Evolutionary conservation across 202 grass and related monocot genomes (phyloP).

Genomic region (Carex sylvatica): DNA sequence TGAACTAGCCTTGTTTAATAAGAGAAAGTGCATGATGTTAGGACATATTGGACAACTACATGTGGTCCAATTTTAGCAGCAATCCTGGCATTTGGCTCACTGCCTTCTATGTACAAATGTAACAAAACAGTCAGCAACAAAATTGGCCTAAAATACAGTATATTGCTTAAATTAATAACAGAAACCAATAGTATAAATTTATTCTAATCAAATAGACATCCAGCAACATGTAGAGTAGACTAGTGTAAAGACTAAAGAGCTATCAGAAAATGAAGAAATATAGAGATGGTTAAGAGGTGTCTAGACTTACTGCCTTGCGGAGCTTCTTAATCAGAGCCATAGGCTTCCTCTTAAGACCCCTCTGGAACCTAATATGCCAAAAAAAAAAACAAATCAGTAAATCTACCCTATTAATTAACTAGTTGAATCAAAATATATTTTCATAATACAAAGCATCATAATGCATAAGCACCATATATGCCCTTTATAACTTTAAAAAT

Average conservation of each 20-base stretch:
- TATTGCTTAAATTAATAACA: not conserved
- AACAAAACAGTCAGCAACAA: not conserved
- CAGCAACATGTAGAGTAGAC: not conserved
- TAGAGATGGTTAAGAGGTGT: not conserved
- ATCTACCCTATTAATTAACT: not conserved
- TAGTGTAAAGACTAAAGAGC: not conserved
- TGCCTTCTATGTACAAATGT: not conserved
- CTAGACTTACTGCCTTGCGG: conserved; percentile 87
- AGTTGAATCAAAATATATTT: not conserved
- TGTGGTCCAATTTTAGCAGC: not conserved
- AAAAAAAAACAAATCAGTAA: not conserved
- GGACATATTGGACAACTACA: not conserved
- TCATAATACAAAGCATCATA: not conserved
- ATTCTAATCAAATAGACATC: conserved; percentile 7
- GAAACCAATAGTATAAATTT: too few relatives aligned
- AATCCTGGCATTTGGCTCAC: not conserved
- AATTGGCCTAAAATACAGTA: not conserved
- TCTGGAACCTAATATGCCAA: conserved; percentile 57
- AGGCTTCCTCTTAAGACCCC: conserved; percentile 97
- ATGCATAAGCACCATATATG: not conserved
- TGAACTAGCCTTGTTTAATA: not conserved
- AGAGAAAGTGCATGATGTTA: not conserved
- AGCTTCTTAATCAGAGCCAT: conserved; percentile 99
- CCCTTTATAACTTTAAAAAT: not conserved
- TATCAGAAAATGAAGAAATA: not conserved